Evolutionary conservation across 352 stramenopile genomes (phyloP).

Genomic region (Saprolegnia parasitica): DNA sequence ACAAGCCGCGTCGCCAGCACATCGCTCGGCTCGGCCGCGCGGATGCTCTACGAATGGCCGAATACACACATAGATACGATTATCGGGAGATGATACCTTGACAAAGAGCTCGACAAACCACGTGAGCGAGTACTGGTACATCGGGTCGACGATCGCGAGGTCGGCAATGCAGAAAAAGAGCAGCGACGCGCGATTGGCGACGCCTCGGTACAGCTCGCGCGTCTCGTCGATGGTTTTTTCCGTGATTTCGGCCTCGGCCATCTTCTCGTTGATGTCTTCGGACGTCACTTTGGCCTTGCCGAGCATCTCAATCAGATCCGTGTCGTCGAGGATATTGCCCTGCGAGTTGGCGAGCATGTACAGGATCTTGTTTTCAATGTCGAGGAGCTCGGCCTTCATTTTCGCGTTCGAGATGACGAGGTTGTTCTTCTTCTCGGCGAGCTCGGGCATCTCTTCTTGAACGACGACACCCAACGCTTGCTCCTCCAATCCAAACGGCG

Average conservation of each 20-base stretch:
- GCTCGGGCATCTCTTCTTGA: constrained; percentile 90
- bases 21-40: constrained; percentile 70
- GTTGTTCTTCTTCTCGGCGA: constrained; percentile 92
- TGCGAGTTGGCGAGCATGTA: constrained; percentile 92
- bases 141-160: constrained; percentile 86
- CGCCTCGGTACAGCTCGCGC: constrained; percentile 82
- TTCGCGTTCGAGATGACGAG: constrained; percentile 87
- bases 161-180: constrained; percentile 92
- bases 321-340: constrained; percentile 91
- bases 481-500: constrained; percentile 84
- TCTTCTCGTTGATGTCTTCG: constrained; percentile 90
- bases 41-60: constrained; percentile 64
- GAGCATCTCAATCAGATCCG: constrained; percentile 89
- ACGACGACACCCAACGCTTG: constrained; percentile 90
- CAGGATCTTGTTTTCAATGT: constrained; percentile 93
- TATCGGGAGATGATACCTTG: constrained; percentile 33
- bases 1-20: constrained; percentile 76
- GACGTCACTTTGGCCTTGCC: constrained; percentile 89
- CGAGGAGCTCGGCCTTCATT: constrained; percentile 90
- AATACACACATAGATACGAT: not conserved
- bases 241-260: constrained; percentile 87
- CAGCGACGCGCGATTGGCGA: constrained; percentile 85
- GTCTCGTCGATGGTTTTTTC: constrained; percentile 90
- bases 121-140: constrained; percentile 93
- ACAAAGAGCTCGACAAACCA: constrained; percentile 92